These are phyloP conservation scores for Neocucurbitaria cava DNA, from an alignment of 2,329 filamentous ascomycete genomes.

Conservation along the genomic window DNA sequence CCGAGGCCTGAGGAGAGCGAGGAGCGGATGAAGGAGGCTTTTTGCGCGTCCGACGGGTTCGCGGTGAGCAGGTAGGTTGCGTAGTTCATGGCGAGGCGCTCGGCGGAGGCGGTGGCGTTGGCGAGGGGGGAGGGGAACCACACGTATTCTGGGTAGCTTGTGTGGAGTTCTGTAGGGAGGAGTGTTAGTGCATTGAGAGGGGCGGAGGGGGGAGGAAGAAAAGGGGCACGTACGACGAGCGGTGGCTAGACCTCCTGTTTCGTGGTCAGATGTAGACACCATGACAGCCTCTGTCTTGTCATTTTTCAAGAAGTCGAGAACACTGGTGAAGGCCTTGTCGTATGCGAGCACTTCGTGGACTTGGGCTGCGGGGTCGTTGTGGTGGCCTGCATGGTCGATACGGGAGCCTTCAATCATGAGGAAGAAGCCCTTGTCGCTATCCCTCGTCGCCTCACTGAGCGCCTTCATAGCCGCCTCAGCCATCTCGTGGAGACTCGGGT, in stretches of 20 bases:
- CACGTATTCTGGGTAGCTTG: conserved; percentile 69
- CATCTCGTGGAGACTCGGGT: conserved; percentile 93
- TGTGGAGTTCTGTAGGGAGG: conserved; percentile 59
- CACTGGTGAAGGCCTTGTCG: conserved; percentile 82
- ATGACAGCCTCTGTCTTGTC: conserved; percentile 78
- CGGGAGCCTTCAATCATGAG: conserved; percentile 97
- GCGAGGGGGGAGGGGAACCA: conserved; percentile 87
- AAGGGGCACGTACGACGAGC: conserved; percentile 71
- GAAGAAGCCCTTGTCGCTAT: conserved; percentile 94
- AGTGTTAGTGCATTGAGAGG: conserved; percentile 14
- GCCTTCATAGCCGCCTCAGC: conserved; percentile 79
- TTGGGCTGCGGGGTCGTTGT: conserved; percentile 63
- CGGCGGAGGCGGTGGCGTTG: conserved; percentile 77
- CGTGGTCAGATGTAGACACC: conserved; percentile 92
- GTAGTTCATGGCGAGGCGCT: conserved; percentile 72
- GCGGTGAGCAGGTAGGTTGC: conserved; percentile 61
- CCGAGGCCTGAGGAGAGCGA: conserved; percentile 77
- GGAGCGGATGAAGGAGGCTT: conserved; percentile 67
- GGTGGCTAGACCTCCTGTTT: conserved; percentile 86
- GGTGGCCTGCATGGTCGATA: conserved; percentile 88
- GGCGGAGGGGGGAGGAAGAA: not conserved
- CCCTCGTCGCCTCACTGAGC: conserved; percentile 79
- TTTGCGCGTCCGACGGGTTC: conserved; percentile 39
- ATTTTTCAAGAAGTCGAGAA: conserved; percentile 82
- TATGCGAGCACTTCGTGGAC: conserved; percentile 92